These are phyloP conservation scores for Oxalis stricta DNA, from an alignment of 441 rosid genomes.

Conservation along the genomic window DNA sequence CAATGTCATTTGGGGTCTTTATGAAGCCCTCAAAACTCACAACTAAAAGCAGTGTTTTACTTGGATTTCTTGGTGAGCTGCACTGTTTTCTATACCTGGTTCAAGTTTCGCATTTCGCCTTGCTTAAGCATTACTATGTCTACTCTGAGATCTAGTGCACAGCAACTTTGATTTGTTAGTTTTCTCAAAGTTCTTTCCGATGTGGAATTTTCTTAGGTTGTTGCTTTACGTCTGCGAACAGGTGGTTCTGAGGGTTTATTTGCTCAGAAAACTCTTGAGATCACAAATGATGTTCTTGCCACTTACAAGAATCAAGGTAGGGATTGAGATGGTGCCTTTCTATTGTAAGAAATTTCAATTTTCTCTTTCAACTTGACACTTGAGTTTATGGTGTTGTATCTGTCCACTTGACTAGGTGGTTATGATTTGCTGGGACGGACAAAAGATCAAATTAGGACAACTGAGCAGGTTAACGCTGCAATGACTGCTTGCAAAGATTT, in stretches of 20 bases:
- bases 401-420: slow-evolving; percentile 54
- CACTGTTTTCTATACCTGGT: slow-evolving; percentile 1
- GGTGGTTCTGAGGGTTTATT: slow-evolving; percentile 98
- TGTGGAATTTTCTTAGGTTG: neutral
- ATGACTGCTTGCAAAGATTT: slow-evolving; percentile 65
- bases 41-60: slow-evolving; percentile 51
- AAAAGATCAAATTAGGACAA: slow-evolving; percentile 91
- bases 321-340: slow-evolving; percentile 6
- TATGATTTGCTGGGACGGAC: slow-evolving; percentile 97
- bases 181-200: neutral
- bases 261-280: slow-evolving; percentile 81
- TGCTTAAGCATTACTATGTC: neutral
- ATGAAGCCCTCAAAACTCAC: slow-evolving; percentile 66
- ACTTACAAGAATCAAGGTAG: slow-evolving; percentile 96
- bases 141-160: no score
- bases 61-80: slow-evolving; percentile 72
- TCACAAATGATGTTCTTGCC: slow-evolving; percentile 61
- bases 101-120: neutral
- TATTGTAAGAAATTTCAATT: slow-evolving; percentile 6
- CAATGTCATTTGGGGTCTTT: slow-evolving; percentile 92
- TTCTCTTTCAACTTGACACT: slow-evolving; percentile 8
- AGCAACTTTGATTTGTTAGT: neutral
- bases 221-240: slow-evolving; percentile 14
- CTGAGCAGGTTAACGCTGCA: slow-evolving; percentile 93
- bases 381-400: neutral